A percentile compares a stretch with the other conserved stretches of the same genome.
Conservation (phyloP, 2,329 filamentous ascomycete genomes). For the Paecilomyces dactylethromorphus region DNA sequence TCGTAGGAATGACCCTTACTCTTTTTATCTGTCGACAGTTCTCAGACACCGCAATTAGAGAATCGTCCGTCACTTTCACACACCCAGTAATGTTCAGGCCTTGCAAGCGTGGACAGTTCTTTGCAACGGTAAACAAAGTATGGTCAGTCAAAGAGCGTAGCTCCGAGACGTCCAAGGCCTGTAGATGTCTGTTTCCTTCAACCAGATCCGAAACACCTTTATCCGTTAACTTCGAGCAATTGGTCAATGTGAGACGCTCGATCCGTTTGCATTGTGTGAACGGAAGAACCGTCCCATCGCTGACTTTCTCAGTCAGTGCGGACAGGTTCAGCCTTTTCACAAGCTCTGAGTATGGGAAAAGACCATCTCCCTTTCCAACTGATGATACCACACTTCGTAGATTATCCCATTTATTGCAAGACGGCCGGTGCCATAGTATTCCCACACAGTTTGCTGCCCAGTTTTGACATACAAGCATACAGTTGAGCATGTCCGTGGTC, state of each 20-base stretch:
- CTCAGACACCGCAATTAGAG: constrained; percentile 71
- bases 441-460: constrained; percentile 93
- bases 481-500: constrained; percentile 71
- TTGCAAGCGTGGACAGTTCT: constrained; percentile 77
- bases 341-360: constrained; percentile 83
- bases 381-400: constrained; percentile 75
- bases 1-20: constrained; percentile 45
- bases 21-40: constrained; percentile 82
- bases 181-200: constrained; percentile 68
- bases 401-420: constrained; percentile 80
- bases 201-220: constrained; percentile 73
- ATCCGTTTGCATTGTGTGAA: constrained; percentile 81
- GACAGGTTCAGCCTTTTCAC: constrained; percentile 90
- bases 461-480: constrained; percentile 87
- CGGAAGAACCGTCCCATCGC: constrained; percentile 80
- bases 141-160: constrained; percentile 73
- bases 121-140: constrained; percentile 70
- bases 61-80: constrained; percentile 76
- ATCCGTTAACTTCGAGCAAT: constrained; percentile 80
- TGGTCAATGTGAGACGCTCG: constrained; percentile 86
- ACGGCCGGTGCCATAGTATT: constrained; percentile 87
- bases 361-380: constrained; percentile 63
- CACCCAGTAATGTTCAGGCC: constrained; percentile 90
- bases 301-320: constrained; percentile 66
- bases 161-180: constrained; percentile 85